Base-by-base conservation (phyloP, 371 early-diverging fungal species). In the Mortierella sp. region DNA sequence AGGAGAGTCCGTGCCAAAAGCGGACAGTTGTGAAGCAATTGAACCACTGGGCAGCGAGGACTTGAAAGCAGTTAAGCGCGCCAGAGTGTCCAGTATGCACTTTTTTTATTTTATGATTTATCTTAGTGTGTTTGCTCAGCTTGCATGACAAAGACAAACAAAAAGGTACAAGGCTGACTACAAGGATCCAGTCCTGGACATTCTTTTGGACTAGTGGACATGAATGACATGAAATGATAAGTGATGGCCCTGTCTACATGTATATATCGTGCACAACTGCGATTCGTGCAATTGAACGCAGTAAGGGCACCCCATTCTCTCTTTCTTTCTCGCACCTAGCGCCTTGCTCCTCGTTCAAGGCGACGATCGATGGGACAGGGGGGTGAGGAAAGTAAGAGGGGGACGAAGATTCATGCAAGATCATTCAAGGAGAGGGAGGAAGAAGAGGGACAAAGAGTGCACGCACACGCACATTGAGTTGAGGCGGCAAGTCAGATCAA, bases 121-220 rank as follows among this genome's bases (percentile, higher is more conserved):
- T 60, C 28, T 9, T 26, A 31, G 63, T 31, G 63, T 6, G 63
- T 63, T 65, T 65, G 68, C 68, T 65, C 68, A 65, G 68, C 68
- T 65, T 65, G 68, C 68, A 65, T 65, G 63, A 65, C 34, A 65
- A 38, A 65, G 52, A 52, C 42, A 38, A 38, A 38, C 42, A 13
- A 58, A 58, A 58, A 57, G 58, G 60, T 60, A 65, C 65, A 65
- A 21, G 9, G 21, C 21, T 5, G 42, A 38, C 42, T 38, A 38
- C 42, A 38, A 58, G 13, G 14, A 28, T 65, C 65, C 65, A 65
- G 34, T 60, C 19, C 65, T 34, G 19, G 34, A 38, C 21, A 65
- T 9, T 42, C 68, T 65, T 63, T 65, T 65, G 68, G 68, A 65
- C 38, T 19, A 65, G 68, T 65, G 68, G 68, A 65, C 24, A 38